Evolutionary conservation across 805 yeast species (phyloP), one percentile per base, ranked within the genome.

Genomic region (Zygosaccharomyces siamensis): DNA sequence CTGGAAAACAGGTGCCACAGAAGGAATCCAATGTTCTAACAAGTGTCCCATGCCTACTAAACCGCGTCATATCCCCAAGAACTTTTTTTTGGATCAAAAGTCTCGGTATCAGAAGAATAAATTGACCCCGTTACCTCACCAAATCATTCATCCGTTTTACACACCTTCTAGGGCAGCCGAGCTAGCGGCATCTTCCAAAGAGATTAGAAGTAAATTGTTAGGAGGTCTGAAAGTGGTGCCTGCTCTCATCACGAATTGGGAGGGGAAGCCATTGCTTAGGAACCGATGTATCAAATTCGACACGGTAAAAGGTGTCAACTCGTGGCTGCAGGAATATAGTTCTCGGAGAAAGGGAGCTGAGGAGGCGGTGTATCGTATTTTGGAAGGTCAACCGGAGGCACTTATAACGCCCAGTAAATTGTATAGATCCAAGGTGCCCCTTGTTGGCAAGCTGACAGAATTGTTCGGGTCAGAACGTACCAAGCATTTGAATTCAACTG

Each of bases 111-210:
- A 41, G n/a, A 41, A 41, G 36, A 12, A 30, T 11, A 16, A 21
- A 7, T 24, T 31, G 33, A 43, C 47, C 26, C 52, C 55, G 39
- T 18, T 37, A 24, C 50, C 60, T 5, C 46, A 45, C 12, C 53
- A 56, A 26, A 49, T 58, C 3, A 44, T 55, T 3, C 68, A 65
- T 43, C 63, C 67, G 7, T 63, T 62, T 47, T 65, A 63, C 45
- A 45, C 41, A 10, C 61, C 63, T 11, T 52, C 56, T 24, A 26
- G 47, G 4, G 35, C 53, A 7, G 68, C 64, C 39, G 56, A 56
- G 38, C 56, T 63, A 16, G 36, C 46, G 12, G 39, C 59, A n/a
- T 62, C 66, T 43, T 49, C 50, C 12, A 46, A 52, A 12, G 62
- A 60, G 43, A 39, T 30, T 10, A 45, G 52, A 5, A 60, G 63